Conservation (phyloP, 2,329 filamentous ascomycete species). For the Aspergillus udagawae region DNA sequence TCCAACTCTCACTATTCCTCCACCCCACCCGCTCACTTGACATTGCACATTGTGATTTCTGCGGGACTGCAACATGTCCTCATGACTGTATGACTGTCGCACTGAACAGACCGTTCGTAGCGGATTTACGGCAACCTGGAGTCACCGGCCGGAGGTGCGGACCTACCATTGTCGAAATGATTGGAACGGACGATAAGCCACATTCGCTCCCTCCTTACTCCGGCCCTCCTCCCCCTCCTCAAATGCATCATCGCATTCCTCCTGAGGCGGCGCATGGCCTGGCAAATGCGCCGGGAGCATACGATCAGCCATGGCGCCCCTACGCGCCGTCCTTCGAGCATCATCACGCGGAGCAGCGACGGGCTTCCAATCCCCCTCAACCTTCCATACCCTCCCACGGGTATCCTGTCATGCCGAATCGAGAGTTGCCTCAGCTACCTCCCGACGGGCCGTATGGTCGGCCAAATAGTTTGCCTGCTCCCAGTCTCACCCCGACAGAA, state of each 20-base stretch:
- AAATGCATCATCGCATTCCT: constrained; percentile 28
- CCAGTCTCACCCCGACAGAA: constrained; percentile 27
- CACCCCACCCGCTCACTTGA: neutral
- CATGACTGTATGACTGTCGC: constrained; percentile 20
- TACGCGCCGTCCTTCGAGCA: constrained; percentile 27
- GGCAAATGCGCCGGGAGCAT: constrained; percentile 23
- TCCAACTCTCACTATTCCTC: neutral
- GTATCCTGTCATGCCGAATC: constrained; percentile 29
- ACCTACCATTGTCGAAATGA: constrained; percentile 23
- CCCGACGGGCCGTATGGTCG: constrained; percentile 32
- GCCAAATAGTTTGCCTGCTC: constrained; percentile 27
- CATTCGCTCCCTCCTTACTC: constrained; percentile 20
- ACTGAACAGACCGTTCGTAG: constrained; percentile 13
- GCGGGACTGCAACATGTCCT: constrained; percentile 18
- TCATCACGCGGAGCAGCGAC: constrained; percentile 27
- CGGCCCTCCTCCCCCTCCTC: constrained; percentile 16
- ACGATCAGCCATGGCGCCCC: constrained; percentile 31
- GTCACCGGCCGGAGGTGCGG: constrained; percentile 11
- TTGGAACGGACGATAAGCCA: constrained; percentile 24
- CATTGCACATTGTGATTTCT: constrained; percentile 1
- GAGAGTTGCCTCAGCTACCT: constrained; percentile 33
- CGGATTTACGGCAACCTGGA: constrained; percentile 18
- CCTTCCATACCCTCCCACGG: constrained; percentile 24
- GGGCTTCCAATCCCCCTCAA: constrained; percentile 25
- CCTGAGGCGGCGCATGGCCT: constrained; percentile 27